A percentile compares a stretch with the other conserved stretches of the same genome.
Conservation (phyloP, 2,329 filamentous ascomycete genomes). For the Claviceps africana region DNA sequence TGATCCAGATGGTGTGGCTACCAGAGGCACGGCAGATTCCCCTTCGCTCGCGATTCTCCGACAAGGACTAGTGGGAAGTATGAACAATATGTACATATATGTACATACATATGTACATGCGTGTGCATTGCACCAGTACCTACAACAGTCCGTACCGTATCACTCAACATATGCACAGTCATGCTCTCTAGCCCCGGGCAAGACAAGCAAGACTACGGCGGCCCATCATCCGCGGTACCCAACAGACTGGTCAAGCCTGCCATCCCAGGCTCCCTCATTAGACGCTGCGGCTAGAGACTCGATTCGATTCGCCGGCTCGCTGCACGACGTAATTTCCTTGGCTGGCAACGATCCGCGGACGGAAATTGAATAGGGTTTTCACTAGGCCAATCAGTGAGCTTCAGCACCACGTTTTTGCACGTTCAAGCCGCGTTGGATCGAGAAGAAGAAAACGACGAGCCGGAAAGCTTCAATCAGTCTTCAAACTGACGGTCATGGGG, state of each 20-base stretch:
- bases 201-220: not conserved
- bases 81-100: too few species aligned
- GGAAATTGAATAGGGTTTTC: not conserved
- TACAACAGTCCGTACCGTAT: not conserved
- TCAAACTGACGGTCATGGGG: not conserved
- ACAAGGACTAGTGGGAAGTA: not conserved
- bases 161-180: not conserved
- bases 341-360: not conserved
- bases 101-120: too few species aligned
- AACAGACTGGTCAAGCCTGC: conserved; percentile 1
- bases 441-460: too few species aligned
- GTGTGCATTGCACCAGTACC: too few species aligned
- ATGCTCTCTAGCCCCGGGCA: not conserved
- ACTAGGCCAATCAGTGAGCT: not conserved
- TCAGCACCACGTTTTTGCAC: not conserved
- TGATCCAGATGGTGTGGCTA: not conserved
- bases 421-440: not conserved
- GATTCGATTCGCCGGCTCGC: not conserved
- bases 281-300: not conserved
- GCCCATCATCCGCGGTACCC: conserved; percentile 2
- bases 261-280: not conserved
- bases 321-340: not conserved
- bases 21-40: not conserved
- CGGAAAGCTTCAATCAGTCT: not conserved
- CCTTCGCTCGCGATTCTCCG: not conserved